phyloP scores from a whole-genome alignment of 345 rosid species.

The Bruguiera sexangula region DNA sequence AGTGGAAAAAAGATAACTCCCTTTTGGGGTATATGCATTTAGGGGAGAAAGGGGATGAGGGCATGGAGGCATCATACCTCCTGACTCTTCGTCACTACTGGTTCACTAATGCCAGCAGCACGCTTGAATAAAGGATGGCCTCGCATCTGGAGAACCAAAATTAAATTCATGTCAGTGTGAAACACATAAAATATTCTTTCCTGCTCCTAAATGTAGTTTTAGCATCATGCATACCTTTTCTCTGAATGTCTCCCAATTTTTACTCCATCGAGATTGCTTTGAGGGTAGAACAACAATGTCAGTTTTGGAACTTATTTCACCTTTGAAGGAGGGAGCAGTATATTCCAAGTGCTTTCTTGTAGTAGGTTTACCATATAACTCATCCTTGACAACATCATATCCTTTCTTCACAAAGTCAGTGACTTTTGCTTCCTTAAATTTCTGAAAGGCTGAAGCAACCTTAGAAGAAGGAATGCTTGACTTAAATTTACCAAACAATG shows the following conservation, averaged over 20 bases:
- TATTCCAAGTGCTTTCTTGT: slow-evolving; percentile 79
- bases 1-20: background rate
- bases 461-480: slow-evolving; percentile 62
- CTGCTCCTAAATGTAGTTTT: background rate
- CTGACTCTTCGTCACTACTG: slow-evolving; percentile 80
- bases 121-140: slow-evolving; percentile 68
- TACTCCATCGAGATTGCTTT: slow-evolving; percentile 69
- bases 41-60: too few relatives aligned
- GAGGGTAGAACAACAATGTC: slow-evolving; percentile 61
- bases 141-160: slow-evolving; percentile 52
- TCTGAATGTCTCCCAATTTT: slow-evolving; percentile 66
- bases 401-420: slow-evolving; percentile 82
- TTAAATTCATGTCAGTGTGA: background rate
- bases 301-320: slow-evolving; percentile 74
- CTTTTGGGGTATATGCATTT: background rate
- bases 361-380: slow-evolving; percentile 57
- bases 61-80: slow-evolving; percentile 50
- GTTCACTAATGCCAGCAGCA: slow-evolving; percentile 65
- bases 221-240: slow-evolving; percentile 44
- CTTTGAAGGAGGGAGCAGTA: slow-evolving; percentile 57
- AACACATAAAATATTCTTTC: background rate
- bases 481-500: slow-evolving; percentile 67
- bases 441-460: slow-evolving; percentile 56
- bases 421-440: slow-evolving; percentile 63
- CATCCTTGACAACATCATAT: slow-evolving; percentile 83